Conservation (phyloP, 345 rosid species). For the Cardamine occulta region DNA sequence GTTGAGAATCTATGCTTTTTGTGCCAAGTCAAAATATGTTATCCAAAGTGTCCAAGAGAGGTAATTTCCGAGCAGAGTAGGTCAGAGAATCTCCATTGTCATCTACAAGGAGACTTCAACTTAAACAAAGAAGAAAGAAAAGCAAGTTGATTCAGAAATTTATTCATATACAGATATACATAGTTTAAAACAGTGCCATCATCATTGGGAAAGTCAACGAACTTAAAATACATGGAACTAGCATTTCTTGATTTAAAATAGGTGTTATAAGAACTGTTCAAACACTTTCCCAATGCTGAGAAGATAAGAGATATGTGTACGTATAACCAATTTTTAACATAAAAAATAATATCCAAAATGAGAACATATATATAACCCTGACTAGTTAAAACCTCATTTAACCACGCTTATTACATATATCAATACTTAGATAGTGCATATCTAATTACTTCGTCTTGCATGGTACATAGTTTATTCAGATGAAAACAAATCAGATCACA, state of each 20-base stretch:
- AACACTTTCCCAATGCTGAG: background rate
- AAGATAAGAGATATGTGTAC: conserved; percentile 21
- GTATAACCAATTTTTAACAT: background rate
- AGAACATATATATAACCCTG: background rate
- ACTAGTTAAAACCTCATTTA: conserved; percentile 15
- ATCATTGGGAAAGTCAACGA: conserved; percentile 11
- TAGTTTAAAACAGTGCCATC: background rate
- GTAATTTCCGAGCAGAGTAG: background rate
- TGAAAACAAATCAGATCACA: no score
- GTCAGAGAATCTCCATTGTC: background rate
- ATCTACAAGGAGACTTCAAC: conserved; percentile 21
- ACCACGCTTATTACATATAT: background rate
- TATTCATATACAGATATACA: background rate
- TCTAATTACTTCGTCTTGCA: no score
- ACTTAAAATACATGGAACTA: conserved; percentile 30
- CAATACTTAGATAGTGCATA: no score
- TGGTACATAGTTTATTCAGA: no score
- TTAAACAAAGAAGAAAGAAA: conserved; percentile 19
- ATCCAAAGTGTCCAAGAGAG: background rate
- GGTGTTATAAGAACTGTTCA: conserved; percentile 16
- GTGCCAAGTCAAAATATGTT: conserved; percentile 9
- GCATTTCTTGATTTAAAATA: conserved; percentile 19
- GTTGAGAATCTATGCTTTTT: background rate
- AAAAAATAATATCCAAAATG: background rate
- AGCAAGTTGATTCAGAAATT: background rate